Conservation (phyloP, 345 rosid species). For the Mangifera indica region DNA sequence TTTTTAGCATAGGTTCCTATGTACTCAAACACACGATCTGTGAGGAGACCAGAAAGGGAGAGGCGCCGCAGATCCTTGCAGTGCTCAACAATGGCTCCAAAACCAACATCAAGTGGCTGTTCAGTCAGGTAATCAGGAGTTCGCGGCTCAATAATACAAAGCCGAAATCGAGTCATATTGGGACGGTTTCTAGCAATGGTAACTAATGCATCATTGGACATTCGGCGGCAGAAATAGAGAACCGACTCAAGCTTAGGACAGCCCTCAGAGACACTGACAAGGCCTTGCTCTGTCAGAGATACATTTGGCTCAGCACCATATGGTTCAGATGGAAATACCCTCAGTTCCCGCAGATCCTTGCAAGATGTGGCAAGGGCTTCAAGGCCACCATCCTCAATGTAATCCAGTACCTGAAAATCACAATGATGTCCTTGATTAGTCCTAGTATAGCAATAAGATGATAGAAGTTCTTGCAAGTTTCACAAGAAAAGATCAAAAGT, state of each 20-base stretch:
- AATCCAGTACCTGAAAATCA: slow-evolving; percentile 69
- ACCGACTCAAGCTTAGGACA: slow-evolving; percentile 83
- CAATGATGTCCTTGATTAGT: slow-evolving; percentile 24
- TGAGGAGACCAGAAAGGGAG: slow-evolving; percentile 86
- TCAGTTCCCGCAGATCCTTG: slow-evolving; percentile 76
- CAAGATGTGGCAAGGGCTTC: slow-evolving; percentile 67
- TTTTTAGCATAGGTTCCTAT: slow-evolving; percentile 78
- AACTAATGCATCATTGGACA: slow-evolving; percentile 75
- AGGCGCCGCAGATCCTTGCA: slow-evolving; percentile 84
- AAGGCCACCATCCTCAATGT: slow-evolving; percentile 88
- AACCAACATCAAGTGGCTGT: slow-evolving; percentile 87
- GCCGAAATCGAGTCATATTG: slow-evolving; percentile 77
- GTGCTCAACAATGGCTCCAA: slow-evolving; percentile 82
- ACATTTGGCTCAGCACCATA: slow-evolving; percentile 56
- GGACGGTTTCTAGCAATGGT: slow-evolving; percentile 76
- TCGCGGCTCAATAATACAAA: slow-evolving; percentile 79
- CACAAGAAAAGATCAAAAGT: background rate
- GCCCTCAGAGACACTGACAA: slow-evolving; percentile 69
- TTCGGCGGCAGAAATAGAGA: slow-evolving; percentile 82
- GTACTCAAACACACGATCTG: slow-evolving; percentile 74
- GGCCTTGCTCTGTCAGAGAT: slow-evolving; percentile 78
- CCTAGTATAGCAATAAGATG: slow-evolving; percentile 2
- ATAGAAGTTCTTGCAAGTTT: slow-evolving; percentile 9
- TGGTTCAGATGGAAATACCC: slow-evolving; percentile 95
- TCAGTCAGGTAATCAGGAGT: slow-evolving; percentile 68